phyloP scores from a whole-genome alignment of 768 basidiomycete species.

The Tricholoma flavovirens region DNA sequence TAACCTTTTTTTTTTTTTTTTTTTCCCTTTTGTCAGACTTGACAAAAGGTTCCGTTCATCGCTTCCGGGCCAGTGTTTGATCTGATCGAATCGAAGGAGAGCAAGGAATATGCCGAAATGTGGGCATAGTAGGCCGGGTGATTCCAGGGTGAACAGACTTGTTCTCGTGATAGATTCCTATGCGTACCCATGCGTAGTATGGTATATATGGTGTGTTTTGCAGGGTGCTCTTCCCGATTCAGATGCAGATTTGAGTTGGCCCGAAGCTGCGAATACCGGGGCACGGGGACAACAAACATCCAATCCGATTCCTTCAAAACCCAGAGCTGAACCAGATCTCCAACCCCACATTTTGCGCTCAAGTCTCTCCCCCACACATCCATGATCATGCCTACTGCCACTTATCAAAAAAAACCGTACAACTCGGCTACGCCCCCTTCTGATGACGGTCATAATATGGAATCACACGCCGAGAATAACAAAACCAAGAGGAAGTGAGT shows the following conservation, averaged over 20 bases:
- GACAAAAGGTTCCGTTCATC: conserved; percentile 29
- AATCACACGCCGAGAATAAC: conserved; percentile 57
- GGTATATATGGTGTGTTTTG: conserved; percentile 10
- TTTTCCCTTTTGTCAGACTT: no score
- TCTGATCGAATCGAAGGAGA: conserved; percentile 30
- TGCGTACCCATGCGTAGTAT: conserved; percentile 21
- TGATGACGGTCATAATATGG: conserved; percentile 54
- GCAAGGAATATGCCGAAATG: conserved; percentile 27
- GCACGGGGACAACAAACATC: conserved; percentile 31
- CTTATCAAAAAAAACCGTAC: conserved; percentile 61
- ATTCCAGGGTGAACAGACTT: conserved; percentile 23
- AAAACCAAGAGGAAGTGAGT: conserved; percentile 80
- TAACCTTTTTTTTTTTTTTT: no score
- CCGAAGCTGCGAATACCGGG: conserved; percentile 3
- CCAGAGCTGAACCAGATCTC: conserved; percentile 16
- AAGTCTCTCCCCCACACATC: conserved; percentile 21
- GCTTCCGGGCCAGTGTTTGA: conserved; percentile 19
- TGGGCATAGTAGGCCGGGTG: conserved; percentile 40
- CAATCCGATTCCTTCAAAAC: conserved; percentile 28
- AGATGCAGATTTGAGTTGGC: conserved; percentile 27
- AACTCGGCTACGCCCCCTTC: conserved; percentile 59
- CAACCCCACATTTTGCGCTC: conserved; percentile 27
- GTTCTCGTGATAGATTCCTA: conserved; percentile 35
- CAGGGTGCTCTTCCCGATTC: conserved; percentile 29
- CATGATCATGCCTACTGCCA: conserved; percentile 57